Conservation (phyloP, 805 yeast species). For the Metschnikowia hibisci region DNA sequence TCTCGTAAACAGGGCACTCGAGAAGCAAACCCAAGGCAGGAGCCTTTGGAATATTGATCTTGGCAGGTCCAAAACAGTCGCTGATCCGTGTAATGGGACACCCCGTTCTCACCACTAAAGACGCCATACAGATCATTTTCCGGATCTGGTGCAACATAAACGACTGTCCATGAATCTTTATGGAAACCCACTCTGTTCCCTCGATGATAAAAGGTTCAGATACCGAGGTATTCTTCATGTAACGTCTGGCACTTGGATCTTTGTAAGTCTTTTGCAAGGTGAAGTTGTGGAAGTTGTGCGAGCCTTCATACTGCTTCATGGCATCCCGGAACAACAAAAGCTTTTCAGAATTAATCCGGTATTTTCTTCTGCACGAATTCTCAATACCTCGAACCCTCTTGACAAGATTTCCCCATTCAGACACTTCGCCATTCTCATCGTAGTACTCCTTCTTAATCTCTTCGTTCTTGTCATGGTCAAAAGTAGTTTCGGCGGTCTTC, state of each 20-base stretch:
- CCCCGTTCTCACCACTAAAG: constrained; percentile 79
- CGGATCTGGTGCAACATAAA: constrained; percentile 98
- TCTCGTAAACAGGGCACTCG: constrained; percentile 89
- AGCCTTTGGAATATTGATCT: constrained; percentile 92
- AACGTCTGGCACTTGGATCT: constrained; percentile 82
- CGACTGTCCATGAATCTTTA: constrained; percentile 96
- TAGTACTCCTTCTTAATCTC: constrained; percentile 31
- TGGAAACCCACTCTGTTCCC: constrained; percentile 93
- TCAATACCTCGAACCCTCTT: constrained; percentile 60
- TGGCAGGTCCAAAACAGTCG: constrained; percentile 70
- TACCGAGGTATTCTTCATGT: constrained; percentile 73
- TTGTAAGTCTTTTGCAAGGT: constrained; percentile 77
- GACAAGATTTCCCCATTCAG: constrained; percentile 38
- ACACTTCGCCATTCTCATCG: constrained; percentile 32
- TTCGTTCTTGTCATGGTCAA: constrained; percentile 22
- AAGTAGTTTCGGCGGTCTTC: constrained; percentile 35
- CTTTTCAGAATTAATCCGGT: constrained; percentile 60
- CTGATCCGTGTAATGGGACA: constrained; percentile 72
- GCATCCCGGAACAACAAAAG: constrained; percentile 62
- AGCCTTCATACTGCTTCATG: constrained; percentile 72
- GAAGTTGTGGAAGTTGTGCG: constrained; percentile 89
- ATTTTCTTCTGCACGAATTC: constrained; percentile 61
- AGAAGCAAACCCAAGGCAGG: constrained; percentile 90
- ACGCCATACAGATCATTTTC: constrained; percentile 96
- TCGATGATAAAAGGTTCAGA: constrained; percentile 88